Conservation (phyloP, 257 asterid genomes). For the Solanum sejunctum region DNA sequence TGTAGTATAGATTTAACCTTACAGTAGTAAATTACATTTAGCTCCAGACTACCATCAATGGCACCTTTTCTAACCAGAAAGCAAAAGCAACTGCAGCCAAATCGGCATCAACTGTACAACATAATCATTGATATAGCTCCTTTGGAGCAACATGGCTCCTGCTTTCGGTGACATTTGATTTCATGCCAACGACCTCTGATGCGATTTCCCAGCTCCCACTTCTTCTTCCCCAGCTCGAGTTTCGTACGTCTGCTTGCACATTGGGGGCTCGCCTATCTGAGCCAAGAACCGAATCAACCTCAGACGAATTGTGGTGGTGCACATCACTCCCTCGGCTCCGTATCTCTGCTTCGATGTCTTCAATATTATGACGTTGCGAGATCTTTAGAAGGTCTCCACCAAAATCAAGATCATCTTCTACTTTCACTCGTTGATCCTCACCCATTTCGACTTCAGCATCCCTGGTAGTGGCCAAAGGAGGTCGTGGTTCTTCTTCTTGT, state of each 20-base stretch:
- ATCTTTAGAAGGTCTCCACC: constrained; percentile 92
- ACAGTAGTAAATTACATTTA: constrained; percentile 1
- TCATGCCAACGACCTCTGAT: constrained; percentile 25
- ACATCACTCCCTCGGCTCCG: constrained; percentile 86
- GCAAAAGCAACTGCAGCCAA: constrained; percentile 5
- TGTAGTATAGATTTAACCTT: constrained; percentile 1
- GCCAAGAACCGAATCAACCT: constrained; percentile 55
- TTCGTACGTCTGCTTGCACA: constrained; percentile 36
- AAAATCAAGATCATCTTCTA: constrained; percentile 77
- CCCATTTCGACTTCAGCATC: constrained; percentile 35
- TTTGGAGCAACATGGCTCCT: constrained; percentile 21
- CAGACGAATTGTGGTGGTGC: constrained; percentile 57
- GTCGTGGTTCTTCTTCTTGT: constrained; percentile 66
- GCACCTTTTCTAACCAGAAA: constrained; percentile 1
- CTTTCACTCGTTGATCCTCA: constrained; percentile 64
- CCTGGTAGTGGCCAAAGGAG: constrained; percentile 39
- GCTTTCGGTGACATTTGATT: constrained; percentile 7
- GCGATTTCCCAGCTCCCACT: constrained; percentile 54
- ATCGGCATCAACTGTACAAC: constrained; percentile 12
- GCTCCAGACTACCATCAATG: neutral
- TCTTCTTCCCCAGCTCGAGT: constrained; percentile 58
- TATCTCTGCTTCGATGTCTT: constrained; percentile 82
- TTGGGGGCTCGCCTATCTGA: constrained; percentile 52
- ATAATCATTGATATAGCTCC: constrained; percentile 33
- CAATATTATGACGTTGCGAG: constrained; percentile 89